Percentiles rank a stretch among this genome's conserved stretches.
phyloP scores from a whole-genome alignment of 805 yeast species.

The Tetrapisispora pingtungensis region DNA sequence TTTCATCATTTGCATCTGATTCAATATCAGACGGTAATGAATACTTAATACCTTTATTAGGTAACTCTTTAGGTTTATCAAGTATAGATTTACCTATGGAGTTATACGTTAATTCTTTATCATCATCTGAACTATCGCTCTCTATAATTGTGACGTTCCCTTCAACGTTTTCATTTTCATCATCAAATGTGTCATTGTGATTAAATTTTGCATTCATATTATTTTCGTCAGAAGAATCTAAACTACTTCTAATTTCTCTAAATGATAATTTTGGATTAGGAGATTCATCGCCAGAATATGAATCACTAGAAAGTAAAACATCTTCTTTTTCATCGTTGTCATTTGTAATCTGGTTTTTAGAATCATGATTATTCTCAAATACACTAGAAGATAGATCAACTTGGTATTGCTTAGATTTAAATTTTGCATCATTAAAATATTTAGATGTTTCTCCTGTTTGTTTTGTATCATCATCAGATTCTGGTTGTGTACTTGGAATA shows the following conservation, averaged over 20 bases:
- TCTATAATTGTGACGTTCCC: background rate
- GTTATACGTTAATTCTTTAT: no score
- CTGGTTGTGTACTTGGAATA: slow-evolving; percentile 1
- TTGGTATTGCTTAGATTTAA: background rate
- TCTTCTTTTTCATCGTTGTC: background rate
- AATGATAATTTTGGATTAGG: background rate
- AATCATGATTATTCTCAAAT: no score
- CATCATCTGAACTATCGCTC: background rate
- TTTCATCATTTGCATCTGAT: background rate
- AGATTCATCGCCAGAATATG: background rate
- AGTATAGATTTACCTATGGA: background rate
- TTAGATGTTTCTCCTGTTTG: background rate
- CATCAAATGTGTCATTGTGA: no score
- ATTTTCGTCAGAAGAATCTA: no score
- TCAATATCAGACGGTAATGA: background rate
- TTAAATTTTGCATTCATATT: no score
- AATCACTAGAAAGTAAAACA: no score
- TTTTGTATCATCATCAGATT: slow-evolving; percentile 7
- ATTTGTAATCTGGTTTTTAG: background rate
- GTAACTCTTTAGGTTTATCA: no score
- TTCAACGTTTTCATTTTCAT: background rate
- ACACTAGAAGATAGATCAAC: background rate
- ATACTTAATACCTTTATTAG: background rate
- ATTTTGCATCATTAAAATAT: background rate
- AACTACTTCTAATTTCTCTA: background rate